Base-by-base conservation (phyloP, 2,329 filamentous ascomycete species). In the Zasmidium cellare region DNA sequence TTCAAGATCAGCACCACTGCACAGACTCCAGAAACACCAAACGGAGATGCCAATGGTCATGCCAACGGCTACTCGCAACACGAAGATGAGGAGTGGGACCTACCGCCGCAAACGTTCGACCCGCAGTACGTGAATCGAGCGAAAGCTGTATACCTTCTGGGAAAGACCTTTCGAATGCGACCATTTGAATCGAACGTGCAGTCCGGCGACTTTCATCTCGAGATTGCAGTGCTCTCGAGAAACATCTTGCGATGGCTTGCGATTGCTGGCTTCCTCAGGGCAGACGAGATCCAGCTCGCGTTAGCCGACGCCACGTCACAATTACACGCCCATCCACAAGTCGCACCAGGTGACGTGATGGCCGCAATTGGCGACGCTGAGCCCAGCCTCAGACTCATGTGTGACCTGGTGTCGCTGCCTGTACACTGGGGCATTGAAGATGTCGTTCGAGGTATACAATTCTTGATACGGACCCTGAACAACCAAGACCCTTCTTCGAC, bases 401-500 rank as follows among this genome's bases (percentile, higher is more conserved):
- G 87, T 46, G 82, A 82, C 55, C 84, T 90, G 58, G 77, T 92
- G 6, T 83, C 84, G 19, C 67, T 76, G 41, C 81, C 82, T 5
- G 88, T 87, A 7, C 84, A 85, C 65, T 79, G 91, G 18, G 84
- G 85, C 2, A 79, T 88, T 44, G 75, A 81, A 2, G 89, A 92
- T 69, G 78, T 92, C 5, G 80, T 91, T 1, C 77, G 87, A 56
- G 83, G 86, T 3, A 82, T 92, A 53, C 82, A 85, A 53, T 75
- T 83, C 1, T 77, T 92, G 16, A 88, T 92, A 77, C 80, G 84
- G 48, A 91, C 86, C 65, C 80, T 92, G 44, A 87, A 88, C 46
- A 74, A 69, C 24, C 70, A 73, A 9, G 22, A 55, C 9, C 35
- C 35, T 6, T 41, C 35, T n/a, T 41, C 35, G 16, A 51, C 64